These are phyloP conservation scores for Royoungia palumana DNA, from an alignment of 768 basidiomycete species.

Conservation along the genomic window DNA sequence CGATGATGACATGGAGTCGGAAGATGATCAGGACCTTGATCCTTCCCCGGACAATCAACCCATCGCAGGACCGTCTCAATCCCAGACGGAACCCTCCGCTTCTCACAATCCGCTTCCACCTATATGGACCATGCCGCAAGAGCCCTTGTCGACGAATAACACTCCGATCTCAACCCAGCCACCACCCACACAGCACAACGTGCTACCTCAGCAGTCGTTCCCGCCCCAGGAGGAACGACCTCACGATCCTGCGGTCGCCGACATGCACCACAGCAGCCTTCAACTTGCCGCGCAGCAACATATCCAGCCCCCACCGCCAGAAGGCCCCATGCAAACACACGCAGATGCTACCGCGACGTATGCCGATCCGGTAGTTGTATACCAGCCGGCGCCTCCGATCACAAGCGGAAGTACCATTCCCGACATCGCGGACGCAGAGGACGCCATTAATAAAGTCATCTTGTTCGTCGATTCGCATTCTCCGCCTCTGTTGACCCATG, in stretches of 20 bases:
- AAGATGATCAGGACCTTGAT: constrained; percentile 32
- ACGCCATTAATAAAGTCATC: constrained; percentile 53
- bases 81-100: constrained; percentile 23
- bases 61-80: constrained; percentile 29
- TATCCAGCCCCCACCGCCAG: constrained; percentile 26
- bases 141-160: constrained; percentile 23
- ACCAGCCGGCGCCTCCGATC: constrained; percentile 31
- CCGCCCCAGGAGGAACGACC: constrained; percentile 25
- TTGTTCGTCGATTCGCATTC: constrained; percentile 46
- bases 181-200: constrained; percentile 25
- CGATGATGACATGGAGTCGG: constrained; percentile 37
- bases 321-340: constrained; percentile 28
- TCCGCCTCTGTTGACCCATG: constrained; percentile 27
- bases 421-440: constrained; percentile 49
- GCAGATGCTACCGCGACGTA: constrained; percentile 24
- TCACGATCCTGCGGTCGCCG: constrained; percentile 23
- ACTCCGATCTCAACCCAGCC: constrained; percentile 33
- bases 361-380: constrained; percentile 30
- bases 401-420: constrained; percentile 34
- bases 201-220: constrained; percentile 31
- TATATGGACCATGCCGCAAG: constrained; percentile 34
- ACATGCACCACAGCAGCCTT: constrained; percentile 28
- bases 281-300: constrained; percentile 31
- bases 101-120: constrained; percentile 32
- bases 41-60: constrained; percentile 23